Base-by-base conservation (phyloP, 495 filamentous ascomycete species). In the Hypoxylon lienhwacheense region DNA sequence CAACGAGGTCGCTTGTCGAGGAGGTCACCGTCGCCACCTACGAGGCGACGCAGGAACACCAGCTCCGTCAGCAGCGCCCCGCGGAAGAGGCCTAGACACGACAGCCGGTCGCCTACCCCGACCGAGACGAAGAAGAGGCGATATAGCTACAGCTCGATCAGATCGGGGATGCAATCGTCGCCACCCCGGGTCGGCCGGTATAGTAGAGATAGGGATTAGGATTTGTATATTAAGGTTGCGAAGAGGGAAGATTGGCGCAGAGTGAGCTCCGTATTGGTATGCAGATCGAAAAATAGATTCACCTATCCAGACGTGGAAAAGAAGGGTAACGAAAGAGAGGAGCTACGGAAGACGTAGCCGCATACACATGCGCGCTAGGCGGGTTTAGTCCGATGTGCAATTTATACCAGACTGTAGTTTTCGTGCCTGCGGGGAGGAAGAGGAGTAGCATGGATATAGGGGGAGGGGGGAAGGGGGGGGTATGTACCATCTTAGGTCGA, bases 71-170 rank as follows among this genome's bases (percentile, higher is more conserved):
- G 63, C 56, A 43, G 55, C 54, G 53, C 56, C 6, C 48, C 53
- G 15, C 44, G 46, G 17, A 49, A 63, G 40, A 24, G 59, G 34
- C 29, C 47, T 10, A 44, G 63, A 31, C 50, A 42, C 29, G 44
- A 67, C 24, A 51, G 55, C 41, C 42, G 53, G 28, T 43, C 53
- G 10, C 44, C 48, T 35, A 61, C 48, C 8, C 44, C 59, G 16
- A 55, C 32, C 4, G 53, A 15, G 15, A 31, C 34, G 15, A 64
- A 69, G 42, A 59, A 60, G 28, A 67, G 69, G 39, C 62, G 69
- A 22, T 59, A 59, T 25, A 61, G 65, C 35, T 61, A 49, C 14
- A 63, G 64, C 55, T 45, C 55, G n/a, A 60, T 49, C 17, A 37
- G 55, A 31, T 60, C 59, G 17, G 39, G 34, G 24, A 47, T 59